These are phyloP conservation scores for Bipolaris sorokiniana DNA, from an alignment of 2,329 filamentous ascomycete genomes.

Conservation along the genomic window DNA sequence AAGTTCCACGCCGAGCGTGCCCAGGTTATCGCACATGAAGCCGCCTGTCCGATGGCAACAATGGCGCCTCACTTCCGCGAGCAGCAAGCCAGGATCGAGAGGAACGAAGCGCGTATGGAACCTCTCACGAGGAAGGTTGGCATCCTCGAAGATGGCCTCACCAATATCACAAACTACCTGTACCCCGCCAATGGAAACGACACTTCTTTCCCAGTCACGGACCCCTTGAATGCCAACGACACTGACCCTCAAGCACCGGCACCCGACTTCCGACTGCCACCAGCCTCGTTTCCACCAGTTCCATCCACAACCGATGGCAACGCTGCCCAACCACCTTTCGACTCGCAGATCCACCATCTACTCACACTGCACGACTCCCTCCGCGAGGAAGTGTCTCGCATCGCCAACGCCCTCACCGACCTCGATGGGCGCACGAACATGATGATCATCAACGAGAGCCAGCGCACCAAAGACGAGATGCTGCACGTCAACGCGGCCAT, in stretches of 20 bases:
- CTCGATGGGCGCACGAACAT: conserved; percentile 67
- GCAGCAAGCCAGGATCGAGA: conserved; percentile 53
- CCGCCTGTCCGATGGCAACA: conserved; percentile 53
- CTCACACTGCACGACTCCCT: conserved; percentile 66
- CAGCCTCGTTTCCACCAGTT: conserved; percentile 42
- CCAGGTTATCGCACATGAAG: conserved; percentile 50
- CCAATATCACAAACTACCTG: conserved; percentile 52
- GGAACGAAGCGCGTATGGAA: conserved; percentile 53
- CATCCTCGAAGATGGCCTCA: conserved; percentile 53
- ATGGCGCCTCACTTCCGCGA: conserved; percentile 54
- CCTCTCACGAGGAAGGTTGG: conserved; percentile 53
- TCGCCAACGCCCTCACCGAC: conserved; percentile 62
- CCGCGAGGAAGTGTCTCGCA: conserved; percentile 63
- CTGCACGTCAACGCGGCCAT: conserved; percentile 66
- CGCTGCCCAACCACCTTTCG: conserved; percentile 48
- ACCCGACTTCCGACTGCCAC: conserved; percentile 44
- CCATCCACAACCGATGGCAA: conserved; percentile 31
- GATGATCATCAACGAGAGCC: conserved; percentile 67
- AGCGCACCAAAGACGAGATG: conserved; percentile 67
- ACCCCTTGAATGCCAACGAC: conserved; percentile 43
- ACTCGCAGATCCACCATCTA: conserved; percentile 62
- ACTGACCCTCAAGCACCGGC: conserved; percentile 45
- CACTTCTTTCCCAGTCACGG: conserved; percentile 40
- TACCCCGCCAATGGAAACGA: conserved; percentile 44
- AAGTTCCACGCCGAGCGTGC: conserved; percentile 48